Evolutionary conservation across 225 moss, liverwort and hornwort species (phyloP).

Genomic region (Straminergon stramineum): DNA sequence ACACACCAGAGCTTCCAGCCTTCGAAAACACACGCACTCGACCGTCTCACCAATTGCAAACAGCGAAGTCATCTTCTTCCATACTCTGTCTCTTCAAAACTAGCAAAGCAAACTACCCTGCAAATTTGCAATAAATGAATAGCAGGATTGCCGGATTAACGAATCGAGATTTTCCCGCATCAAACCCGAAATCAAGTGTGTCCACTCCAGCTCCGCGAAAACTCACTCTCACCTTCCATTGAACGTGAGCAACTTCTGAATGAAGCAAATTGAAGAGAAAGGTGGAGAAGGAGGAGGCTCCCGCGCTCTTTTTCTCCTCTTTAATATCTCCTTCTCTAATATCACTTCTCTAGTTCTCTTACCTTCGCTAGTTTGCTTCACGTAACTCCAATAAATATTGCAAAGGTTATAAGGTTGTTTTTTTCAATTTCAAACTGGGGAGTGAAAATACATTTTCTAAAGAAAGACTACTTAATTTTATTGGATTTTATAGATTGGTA

Average conservation of each 20-base stretch:
- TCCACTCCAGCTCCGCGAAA: neutral
- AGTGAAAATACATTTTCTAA: neutral
- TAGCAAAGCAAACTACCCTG: neutral
- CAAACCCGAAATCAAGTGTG: neutral
- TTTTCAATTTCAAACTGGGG: accelerated
- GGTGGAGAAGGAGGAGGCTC: neutral
- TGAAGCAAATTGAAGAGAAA: neutral
- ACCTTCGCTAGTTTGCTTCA: no score
- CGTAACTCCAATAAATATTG: neutral
- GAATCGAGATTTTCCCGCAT: neutral
- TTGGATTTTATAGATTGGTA: neutral
- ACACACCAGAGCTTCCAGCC: neutral
- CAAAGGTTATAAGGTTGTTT: no score
- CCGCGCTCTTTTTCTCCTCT: neutral
- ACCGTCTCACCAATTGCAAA: neutral
- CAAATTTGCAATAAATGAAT: neutral
- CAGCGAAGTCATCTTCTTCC: neutral
- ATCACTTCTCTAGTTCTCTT: neutral
- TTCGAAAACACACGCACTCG: neutral
- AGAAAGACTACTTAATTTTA: neutral
- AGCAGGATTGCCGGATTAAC: neutral
- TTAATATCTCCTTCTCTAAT: neutral
- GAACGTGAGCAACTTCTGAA: neutral
- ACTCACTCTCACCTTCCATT: no score
- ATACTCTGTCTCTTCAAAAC: neutral